Evolutionary conservation across 345 rosid species (phyloP).

Genomic region (Acer campestre): DNA sequence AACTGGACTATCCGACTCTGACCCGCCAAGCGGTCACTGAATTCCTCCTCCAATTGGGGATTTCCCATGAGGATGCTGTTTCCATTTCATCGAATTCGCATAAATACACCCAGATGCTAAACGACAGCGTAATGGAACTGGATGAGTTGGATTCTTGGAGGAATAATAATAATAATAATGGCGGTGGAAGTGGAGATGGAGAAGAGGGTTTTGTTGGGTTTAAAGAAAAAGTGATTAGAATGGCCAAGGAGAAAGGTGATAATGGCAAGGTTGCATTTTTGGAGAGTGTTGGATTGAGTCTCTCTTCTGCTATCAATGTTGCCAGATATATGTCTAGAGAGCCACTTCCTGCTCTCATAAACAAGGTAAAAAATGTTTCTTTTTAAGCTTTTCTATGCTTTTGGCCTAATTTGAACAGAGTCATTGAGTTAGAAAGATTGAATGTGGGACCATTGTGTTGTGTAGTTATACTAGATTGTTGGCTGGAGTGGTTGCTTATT

Average conservation of each 20-base stretch:
- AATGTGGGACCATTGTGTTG: background rate
- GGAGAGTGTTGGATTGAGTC: conserved; percentile 78
- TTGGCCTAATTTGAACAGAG: background rate
- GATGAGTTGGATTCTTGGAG: conserved; percentile 73
- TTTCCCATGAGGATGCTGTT: conserved; percentile 51
- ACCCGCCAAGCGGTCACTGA: conserved; percentile 54
- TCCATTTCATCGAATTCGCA: conserved; percentile 55
- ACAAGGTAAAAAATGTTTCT: conserved; percentile 42
- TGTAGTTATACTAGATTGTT: background rate
- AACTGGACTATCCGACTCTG: conserved; percentile 27
- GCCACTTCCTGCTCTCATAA: conserved; percentile 55
- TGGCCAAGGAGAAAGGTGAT: conserved; percentile 82
- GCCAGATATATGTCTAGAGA: conserved; percentile 68
- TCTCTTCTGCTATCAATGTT: conserved; percentile 70
- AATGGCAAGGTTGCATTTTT: conserved; percentile 78
- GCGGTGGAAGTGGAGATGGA: conserved; percentile 19
- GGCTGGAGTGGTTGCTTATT: conserved; percentile 38
- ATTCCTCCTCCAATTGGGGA: conserved; percentile 54
- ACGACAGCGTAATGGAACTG: conserved; percentile 66
- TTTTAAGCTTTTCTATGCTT: background rate
- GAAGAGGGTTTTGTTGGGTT: conserved; percentile 45
- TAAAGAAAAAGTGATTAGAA: conserved; percentile 61
- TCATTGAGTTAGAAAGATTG: background rate
- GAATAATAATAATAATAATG: conserved; percentile 5
- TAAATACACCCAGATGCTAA: conserved; percentile 53